Base-by-base conservation (phyloP, 345 rosid genomes). In the Corchorus olitorius region DNA sequence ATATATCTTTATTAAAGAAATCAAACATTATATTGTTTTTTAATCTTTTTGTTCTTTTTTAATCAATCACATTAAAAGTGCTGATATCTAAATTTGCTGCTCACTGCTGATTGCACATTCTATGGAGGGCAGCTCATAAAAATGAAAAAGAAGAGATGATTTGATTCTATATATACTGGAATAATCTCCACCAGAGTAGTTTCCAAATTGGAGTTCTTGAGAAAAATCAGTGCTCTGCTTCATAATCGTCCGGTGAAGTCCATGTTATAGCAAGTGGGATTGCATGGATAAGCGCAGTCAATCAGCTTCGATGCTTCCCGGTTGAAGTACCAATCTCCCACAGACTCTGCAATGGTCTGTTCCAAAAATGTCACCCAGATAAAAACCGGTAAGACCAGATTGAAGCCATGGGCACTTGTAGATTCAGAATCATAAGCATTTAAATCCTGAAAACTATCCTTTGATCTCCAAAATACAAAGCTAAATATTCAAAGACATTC, bases 201-300 rank as follows among this genome's bases (percentile, higher is more conserved):
- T 53, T 56, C 50, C n/a, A 69, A 27, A 33, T 20, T 12, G 61
- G 22, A 61, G 61, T 15, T 39, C 50, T 9, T 34, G 59, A 35
- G 8, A 59, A n/a, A 72, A 59, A 65, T 7, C 19, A 33, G 41
- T n/a, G 11, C 33, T 10, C 19, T 41, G 65, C 53, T 78, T 74
- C 61, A 70, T 77, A 75, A 81, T 71, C n/a, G 41, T 82, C 39
- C 58, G 4, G 84, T 78, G 76, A 87, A 89, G 81, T 88, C 77
- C 89, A 89, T 80, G 86, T 92, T 82, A 78, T 84, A 83, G 87
- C 99, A 93, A 73, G 94, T 87, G 56, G 92, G 97, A 72, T 92
- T 88, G 88, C 99, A 92, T 4, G 99, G 98, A 80, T 88, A 95
- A 62, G 94, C 88, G 81, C 97, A 90, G 76, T 95, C 99, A 2